These are phyloP conservation scores for Epichloe festucae DNA, from an alignment of 2,329 filamentous ascomycete species.

Conservation along the genomic window DNA sequence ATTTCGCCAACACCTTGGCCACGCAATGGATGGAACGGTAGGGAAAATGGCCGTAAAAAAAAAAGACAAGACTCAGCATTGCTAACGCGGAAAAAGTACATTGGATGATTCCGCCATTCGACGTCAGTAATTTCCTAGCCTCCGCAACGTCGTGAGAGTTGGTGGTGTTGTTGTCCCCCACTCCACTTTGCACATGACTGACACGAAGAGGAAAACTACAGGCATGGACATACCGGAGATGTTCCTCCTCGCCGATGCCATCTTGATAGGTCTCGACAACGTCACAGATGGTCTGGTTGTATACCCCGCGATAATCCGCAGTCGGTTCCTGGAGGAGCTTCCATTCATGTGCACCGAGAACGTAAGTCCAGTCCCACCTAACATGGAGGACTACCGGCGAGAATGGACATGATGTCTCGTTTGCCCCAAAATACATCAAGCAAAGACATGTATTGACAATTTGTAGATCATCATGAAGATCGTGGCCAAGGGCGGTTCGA, in stretches of 20 bases:
- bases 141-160: not conserved
- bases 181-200: constrained; percentile 22
- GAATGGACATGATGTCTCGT: no score
- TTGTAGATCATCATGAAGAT: constrained; percentile 61
- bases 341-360: constrained; percentile 66
- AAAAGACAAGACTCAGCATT: no score
- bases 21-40: constrained; percentile 43
- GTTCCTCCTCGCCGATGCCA: constrained; percentile 56
- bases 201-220: not conserved
- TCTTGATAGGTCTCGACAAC: constrained; percentile 55
- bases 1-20: constrained; percentile 18
- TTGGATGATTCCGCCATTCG: constrained; percentile 66
- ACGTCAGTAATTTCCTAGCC: constrained; percentile 16
- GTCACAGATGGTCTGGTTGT: constrained; percentile 59
- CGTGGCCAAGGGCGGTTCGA: constrained; percentile 53
- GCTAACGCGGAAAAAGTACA: constrained; percentile 20
- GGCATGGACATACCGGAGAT: constrained; percentile 49
- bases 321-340: constrained; percentile 59
- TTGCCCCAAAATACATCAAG: no score
- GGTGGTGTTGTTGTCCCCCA: not conserved
- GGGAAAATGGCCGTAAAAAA: no score
- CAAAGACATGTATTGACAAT: constrained; percentile 4
- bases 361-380: not conserved
- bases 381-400: no score
- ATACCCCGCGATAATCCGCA: constrained; percentile 60